These are phyloP conservation scores for Phytomonas francai DNA, from an alignment of 208 protist genomes.

Conservation along the genomic window DNA sequence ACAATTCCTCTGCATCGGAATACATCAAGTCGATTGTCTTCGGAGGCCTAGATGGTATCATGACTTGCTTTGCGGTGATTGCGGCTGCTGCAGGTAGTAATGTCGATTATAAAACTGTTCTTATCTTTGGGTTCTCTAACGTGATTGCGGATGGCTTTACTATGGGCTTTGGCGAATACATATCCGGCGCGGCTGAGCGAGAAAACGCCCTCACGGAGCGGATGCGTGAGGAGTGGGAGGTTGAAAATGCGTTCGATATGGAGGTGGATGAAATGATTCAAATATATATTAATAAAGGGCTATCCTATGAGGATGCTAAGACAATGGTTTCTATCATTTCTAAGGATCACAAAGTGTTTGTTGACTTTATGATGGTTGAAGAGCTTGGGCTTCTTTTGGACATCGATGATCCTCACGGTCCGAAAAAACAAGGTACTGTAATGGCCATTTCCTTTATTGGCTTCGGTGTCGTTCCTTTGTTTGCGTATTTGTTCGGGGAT, in stretches of 20 bases:
- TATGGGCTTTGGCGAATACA: conserved; percentile 95
- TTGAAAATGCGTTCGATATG: conserved; percentile 90
- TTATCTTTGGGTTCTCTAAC: conserved; percentile 93
- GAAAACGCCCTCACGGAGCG: conserved; percentile 85
- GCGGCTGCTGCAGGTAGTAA: conserved; percentile 83
- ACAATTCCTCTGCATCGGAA: conserved; percentile 80
- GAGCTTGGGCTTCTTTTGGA: conserved; percentile 88
- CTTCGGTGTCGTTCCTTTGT: conserved; percentile 87
- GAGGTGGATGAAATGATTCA: conserved; percentile 94
- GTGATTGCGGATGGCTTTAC: conserved; percentile 91
- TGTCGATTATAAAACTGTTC: conserved; percentile 67
- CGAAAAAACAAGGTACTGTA: conserved; percentile 85
- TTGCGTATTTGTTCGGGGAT: conserved; percentile 72
- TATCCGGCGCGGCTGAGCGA: conserved; percentile 86
- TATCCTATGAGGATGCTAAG: conserved; percentile 81
- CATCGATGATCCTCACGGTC: conserved; percentile 60
- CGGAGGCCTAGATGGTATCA: conserved; percentile 93
- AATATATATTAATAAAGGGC: conserved; percentile 90
- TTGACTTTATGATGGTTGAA: conserved; percentile 95
- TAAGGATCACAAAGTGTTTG: conserved; percentile 90
- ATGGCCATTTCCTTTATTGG: conserved; percentile 92
- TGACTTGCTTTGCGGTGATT: conserved; percentile 94
- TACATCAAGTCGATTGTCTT: conserved; percentile 94
- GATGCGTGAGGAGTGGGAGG: conserved; percentile 90
- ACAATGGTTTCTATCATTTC: conserved; percentile 91